Percentiles rank a stretch among this genome's conserved stretches.
Evolutionary conservation across 805 yeast species (phyloP).

Genomic region (Spathaspora boniae): DNA sequence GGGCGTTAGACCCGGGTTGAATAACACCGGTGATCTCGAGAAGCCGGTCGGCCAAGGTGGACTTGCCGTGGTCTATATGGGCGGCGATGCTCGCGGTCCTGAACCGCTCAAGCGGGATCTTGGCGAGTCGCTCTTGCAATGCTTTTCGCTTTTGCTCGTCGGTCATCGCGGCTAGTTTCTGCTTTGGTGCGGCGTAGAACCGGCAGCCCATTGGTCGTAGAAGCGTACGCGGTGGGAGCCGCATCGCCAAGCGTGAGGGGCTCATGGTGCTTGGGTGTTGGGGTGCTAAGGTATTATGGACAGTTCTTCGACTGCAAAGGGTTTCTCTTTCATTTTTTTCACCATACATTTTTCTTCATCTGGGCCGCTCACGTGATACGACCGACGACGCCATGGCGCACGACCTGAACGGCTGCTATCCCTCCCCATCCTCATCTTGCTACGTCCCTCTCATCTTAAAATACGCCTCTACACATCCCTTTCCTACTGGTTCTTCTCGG

Average conservation of each 20-base stretch:
- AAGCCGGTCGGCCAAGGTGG: constrained; percentile 85
- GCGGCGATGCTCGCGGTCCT: constrained; percentile 94
- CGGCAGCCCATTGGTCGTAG: background rate
- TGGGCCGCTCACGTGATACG: background rate
- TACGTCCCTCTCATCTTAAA: background rate
- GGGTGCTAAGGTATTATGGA: too few species aligned
- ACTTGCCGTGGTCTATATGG: constrained; percentile 88
- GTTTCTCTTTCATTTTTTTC: constrained; percentile 2
- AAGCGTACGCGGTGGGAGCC: background rate
- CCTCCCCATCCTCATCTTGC: too few species aligned
- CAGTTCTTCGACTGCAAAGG: constrained; percentile 1
- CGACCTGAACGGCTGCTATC: too few species aligned
- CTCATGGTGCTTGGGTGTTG: background rate
- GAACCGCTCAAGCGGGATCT: constrained; percentile 78
- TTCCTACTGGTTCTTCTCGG: constrained; percentile 27
- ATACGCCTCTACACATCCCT: background rate
- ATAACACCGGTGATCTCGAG: constrained; percentile 89
- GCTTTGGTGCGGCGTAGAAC: constrained; percentile 12
- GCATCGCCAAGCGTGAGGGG: constrained; percentile 1
- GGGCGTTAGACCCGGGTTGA: constrained; percentile 68
- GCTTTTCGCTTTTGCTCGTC: constrained; percentile 29
- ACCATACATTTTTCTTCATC: background rate
- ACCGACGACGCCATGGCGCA: too few species aligned
- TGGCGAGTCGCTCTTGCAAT: constrained; percentile 58
- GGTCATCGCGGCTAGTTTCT: constrained; percentile 26